Evolutionary conservation across 257 asterid species (phyloP).

Genomic region (Solanum lignicaule): DNA sequence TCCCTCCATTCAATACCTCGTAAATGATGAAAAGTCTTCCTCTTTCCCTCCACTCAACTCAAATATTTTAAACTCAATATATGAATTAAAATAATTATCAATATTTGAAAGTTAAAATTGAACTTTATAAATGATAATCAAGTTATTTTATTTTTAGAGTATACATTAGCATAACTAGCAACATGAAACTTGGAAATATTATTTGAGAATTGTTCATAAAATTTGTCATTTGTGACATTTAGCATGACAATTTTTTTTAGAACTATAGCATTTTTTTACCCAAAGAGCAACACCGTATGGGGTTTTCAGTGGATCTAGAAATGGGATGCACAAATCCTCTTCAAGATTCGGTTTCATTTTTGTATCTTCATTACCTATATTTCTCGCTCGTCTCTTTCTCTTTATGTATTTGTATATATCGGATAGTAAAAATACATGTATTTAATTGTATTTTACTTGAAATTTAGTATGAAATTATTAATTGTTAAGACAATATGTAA

Average conservation of each 20-base stretch:
- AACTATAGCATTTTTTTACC: background rate
- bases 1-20: conserved; percentile 1
- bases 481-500: background rate
- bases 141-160: background rate
- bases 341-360: background rate
- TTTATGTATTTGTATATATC: too few species aligned
- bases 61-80: background rate
- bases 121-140: background rate
- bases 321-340: background rate
- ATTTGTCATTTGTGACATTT: background rate
- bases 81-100: background rate
- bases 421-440: too few species aligned
- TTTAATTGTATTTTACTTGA: too few species aligned
- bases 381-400: too few species aligned
- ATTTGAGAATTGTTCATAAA: background rate
- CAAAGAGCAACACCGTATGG: background rate
- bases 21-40: conserved; percentile 13
- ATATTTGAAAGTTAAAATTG: background rate
- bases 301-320: too few species aligned
- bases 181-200: background rate
- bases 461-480: too few species aligned
- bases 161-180: background rate
- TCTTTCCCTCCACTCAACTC: conserved; percentile 4
- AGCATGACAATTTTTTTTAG: background rate
- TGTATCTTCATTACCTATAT: too few species aligned